phyloP scores from a whole-genome alignment of 768 basidiomycete species.

The Tricholoma sp. region DNA sequence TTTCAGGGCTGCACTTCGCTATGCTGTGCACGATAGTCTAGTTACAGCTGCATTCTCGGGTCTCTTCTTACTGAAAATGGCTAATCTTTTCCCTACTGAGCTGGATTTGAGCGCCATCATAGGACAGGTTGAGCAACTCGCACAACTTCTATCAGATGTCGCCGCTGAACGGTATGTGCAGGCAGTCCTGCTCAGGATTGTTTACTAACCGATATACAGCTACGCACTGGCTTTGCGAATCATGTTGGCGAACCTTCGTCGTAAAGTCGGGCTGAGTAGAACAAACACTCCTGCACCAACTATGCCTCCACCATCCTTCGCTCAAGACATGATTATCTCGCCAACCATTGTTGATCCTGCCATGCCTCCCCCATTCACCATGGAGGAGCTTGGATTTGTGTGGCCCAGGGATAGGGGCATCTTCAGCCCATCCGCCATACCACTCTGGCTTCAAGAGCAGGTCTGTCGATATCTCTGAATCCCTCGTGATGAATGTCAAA shows the following conservation, averaged over 20 bases:
- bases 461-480: constrained; percentile 44
- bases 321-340: constrained; percentile 58
- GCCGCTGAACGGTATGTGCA: constrained; percentile 76
- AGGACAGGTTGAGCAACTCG: constrained; percentile 84
- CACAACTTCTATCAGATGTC: constrained; percentile 86
- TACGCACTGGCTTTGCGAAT: constrained; percentile 89
- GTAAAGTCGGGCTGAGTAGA: constrained; percentile 73
- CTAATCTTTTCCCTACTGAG: constrained; percentile 84
- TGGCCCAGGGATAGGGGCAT: constrained; percentile 63
- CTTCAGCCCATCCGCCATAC: constrained; percentile 78
- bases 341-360: constrained; percentile 51
- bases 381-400: constrained; percentile 80
- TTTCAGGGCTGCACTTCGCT: constrained; percentile 77
- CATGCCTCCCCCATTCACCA: constrained; percentile 63
- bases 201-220: constrained; percentile 27
- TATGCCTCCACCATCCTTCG: constrained; percentile 46
- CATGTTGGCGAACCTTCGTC: constrained; percentile 88
- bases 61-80: constrained; percentile 91
- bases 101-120: constrained; percentile 74
- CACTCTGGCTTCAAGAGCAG: constrained; percentile 91
- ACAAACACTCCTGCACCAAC: constrained; percentile 42
- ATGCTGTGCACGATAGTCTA: constrained; percentile 90
- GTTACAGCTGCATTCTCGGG: constrained; percentile 91
- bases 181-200: not conserved
- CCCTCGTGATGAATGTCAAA: not conserved